A percentile compares a stretch with the other conserved stretches of the same genome.
Evolutionary conservation across 139 green algal species (phyloP).

Genomic region (Coelastrella sp.): DNA sequence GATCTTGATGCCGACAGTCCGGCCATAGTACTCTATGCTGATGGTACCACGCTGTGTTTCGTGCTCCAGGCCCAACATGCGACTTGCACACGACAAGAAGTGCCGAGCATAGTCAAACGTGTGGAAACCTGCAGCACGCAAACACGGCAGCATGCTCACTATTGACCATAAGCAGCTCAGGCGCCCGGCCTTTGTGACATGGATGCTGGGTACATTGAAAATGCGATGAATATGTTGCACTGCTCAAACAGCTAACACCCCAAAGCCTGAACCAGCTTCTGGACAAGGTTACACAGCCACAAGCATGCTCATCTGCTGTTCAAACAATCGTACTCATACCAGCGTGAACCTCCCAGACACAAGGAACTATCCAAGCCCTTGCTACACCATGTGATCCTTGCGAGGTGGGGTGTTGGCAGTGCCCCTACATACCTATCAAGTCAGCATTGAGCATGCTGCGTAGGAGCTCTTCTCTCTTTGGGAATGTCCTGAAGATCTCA

Average conservation of each 20-base stretch:
- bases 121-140: slow-evolving; percentile 87
- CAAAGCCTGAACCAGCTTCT: too few relatives aligned
- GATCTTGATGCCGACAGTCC: slow-evolving; percentile 97
- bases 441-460: slow-evolving; percentile 96
- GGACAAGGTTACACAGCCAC: too few relatives aligned
- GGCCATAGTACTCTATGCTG: slow-evolving; percentile 96
- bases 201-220: too few relatives aligned
- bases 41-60: slow-evolving; percentile 91
- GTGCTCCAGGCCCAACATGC: slow-evolving; percentile 98
- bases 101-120: slow-evolving; percentile 99
- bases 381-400: too few relatives aligned
- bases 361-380: not conserved
- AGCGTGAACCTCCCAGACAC: not conserved
- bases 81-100: slow-evolving; percentile 96
- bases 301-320: too few relatives aligned
- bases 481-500: slow-evolving; percentile 98
- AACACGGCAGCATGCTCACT: not conserved
- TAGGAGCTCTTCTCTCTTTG: slow-evolving; percentile 94
- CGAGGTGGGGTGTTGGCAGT: not conserved
- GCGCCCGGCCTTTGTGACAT: too few relatives aligned
- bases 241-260: too few relatives aligned
- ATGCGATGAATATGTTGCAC: too few relatives aligned
- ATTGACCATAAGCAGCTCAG: not conserved
- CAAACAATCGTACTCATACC: too few relatives aligned
- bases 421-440: slow-evolving; percentile 79